Evolutionary conservation across 2,329 filamentous ascomycete species (phyloP), one percentile per base, ranked within the genome.

Genomic region (Periglandula ipomoeae): DNA sequence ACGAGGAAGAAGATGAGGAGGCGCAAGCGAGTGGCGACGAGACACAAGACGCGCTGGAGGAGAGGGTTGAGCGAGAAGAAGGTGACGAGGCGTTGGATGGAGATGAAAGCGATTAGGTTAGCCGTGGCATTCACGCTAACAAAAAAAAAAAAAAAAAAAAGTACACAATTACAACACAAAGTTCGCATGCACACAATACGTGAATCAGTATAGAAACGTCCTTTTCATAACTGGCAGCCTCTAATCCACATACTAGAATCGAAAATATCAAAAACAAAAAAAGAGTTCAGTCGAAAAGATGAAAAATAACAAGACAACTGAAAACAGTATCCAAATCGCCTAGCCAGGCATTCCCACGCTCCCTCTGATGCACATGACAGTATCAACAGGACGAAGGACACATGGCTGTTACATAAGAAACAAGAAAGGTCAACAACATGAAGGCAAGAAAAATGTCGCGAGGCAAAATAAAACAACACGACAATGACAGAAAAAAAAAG

Each of bases 1-100:
- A 66, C 2, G 68, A 69, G 0, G 70, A 69, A 1, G 61, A 66
- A 5, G 70, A 72, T 2, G 70, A 72, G 15, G 70, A 61, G 0
- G 67, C 65, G 2, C 68, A 67, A 0, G 70, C 69, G 2, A 69
- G 4, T 9, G 40, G 20, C 4, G 73, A 74, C 9, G 73, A 73
- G 35, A 75, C 76, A 40, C 75, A 78, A 37, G 75, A 78, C 45
- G 71, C 72, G 4, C 67, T 70, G 9, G 76, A 76, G 26, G 74
- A 76, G 42, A 71, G 71, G 30, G 60, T 71, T 47, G 67, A 69
- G 17, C 69, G 69, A 23, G 72, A 72, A 4, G 70, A 71, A 2
- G 76, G 70, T 23, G 81, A 83, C 50, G 82, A 85, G 54, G 82
- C 79, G 11, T 62, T 84, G 50, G 80, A 82, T 55, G 79, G 76